A percentile compares a stretch with the other conserved stretches of the same genome.
Conservation (phyloP, 2,329 filamentous ascomycete genomes). For the Passalora sequoiae region DNA sequence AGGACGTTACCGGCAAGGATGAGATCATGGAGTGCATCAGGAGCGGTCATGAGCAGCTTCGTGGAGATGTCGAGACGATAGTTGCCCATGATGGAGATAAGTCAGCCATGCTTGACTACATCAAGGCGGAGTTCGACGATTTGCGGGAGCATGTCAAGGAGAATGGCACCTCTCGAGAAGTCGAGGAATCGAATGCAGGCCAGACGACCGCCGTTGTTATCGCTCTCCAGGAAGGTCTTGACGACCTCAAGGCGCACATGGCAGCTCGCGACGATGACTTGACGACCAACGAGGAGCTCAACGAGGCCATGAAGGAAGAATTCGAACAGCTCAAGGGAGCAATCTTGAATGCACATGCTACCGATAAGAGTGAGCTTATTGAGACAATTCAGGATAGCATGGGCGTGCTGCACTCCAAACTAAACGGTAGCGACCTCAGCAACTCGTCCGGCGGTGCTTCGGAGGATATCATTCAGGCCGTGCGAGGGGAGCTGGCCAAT, state of each 20-base stretch:
- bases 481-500: conserved; percentile 58
- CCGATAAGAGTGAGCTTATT: conserved; percentile 57
- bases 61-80: conserved; percentile 55
- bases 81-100: conserved; percentile 41
- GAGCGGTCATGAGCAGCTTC: conserved; percentile 59
- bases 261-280: conserved; percentile 21
- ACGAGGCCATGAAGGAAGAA: conserved; percentile 72
- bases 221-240: conserved; percentile 31
- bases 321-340: conserved; percentile 76
- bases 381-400: conserved; percentile 53
- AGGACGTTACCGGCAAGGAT: conserved; percentile 65
- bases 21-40: conserved; percentile 69
- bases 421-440: conserved; percentile 36
- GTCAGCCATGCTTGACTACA: conserved; percentile 46
- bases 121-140: conserved; percentile 55
- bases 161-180: conserved; percentile 30
- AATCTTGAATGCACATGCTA: conserved; percentile 57
- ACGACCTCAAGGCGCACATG: conserved; percentile 28
- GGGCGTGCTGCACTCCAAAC: conserved; percentile 44
- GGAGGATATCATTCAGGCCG: conserved; percentile 44
- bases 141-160: conserved; percentile 54
- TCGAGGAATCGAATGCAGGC: conserved; percentile 19
- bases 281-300: conserved; percentile 41
- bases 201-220: conserved; percentile 30
- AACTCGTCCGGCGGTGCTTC: conserved; percentile 32